phyloP scores from a whole-genome alignment of 192 early-diverging fungal genomes.

The Coemansia aciculifera region DNA sequence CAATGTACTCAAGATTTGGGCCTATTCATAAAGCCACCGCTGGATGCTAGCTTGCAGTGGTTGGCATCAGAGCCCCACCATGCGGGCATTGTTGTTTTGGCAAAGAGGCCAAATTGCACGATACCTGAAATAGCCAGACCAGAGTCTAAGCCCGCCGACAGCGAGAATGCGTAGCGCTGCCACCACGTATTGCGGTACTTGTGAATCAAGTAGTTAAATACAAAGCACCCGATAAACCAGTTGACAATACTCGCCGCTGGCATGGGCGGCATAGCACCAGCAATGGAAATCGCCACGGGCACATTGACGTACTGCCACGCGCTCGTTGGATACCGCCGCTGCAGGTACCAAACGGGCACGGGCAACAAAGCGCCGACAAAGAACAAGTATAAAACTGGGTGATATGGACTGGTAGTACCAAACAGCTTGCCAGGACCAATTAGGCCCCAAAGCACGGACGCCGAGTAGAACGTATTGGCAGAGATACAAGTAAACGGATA shows the following conservation, averaged over 20 bases:
- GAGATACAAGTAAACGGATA: conserved; percentile 68
- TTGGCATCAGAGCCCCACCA: conserved; percentile 71
- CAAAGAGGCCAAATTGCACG: conserved; percentile 46
- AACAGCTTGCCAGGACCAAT: conserved; percentile 74
- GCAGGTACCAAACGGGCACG: conserved; percentile 67
- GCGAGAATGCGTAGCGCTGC: conserved; percentile 59
- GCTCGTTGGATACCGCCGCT: conserved; percentile 62
- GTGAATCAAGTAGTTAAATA: conserved; percentile 70
- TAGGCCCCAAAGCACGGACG: conserved; percentile 78
- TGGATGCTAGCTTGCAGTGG: conserved; percentile 94
- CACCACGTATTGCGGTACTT: conserved; percentile 67
- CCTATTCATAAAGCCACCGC: conserved; percentile 74
- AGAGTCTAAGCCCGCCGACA: conserved; percentile 52
- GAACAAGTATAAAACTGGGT: conserved; percentile 52
- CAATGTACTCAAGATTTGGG: not conserved
- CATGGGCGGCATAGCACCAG: conserved; percentile 64
- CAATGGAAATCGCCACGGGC: conserved; percentile 67
- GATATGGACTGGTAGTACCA: conserved; percentile 59
- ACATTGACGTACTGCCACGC: conserved; percentile 65
- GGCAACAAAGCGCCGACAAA: conserved; percentile 71
- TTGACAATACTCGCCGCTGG: conserved; percentile 67
- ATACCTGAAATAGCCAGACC: conserved; percentile 53
- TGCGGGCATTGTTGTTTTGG: conserved; percentile 45
- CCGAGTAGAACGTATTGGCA: conserved; percentile 66
- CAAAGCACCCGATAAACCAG: conserved; percentile 65